Evolutionary conservation across 164 flowering plant genomes (phyloP).

Genomic region (Macadamia integrifolia): DNA sequence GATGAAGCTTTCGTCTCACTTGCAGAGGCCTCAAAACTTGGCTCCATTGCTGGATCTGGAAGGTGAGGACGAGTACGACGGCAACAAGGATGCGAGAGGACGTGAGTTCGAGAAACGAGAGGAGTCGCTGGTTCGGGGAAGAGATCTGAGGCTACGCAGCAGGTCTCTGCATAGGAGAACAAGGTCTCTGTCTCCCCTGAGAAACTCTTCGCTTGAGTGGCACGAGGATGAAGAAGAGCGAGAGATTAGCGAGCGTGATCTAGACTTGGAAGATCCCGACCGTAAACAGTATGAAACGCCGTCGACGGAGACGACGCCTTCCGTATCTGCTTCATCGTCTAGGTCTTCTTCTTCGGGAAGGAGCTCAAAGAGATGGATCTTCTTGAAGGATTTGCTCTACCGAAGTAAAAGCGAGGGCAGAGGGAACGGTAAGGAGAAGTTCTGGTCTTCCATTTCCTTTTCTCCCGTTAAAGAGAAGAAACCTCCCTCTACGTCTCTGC

Average conservation of each 20-base stretch:
- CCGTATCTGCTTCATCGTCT: slow-evolving; percentile 37
- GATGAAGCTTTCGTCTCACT: slow-evolving; percentile 58
- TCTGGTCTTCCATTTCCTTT: slow-evolving; percentile 29
- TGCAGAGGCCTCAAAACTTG: slow-evolving; percentile 48
- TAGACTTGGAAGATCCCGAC: slow-evolving; percentile 9
- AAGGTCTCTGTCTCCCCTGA: slow-evolving; percentile 59
- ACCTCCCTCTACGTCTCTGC: background rate
- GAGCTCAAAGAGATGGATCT: slow-evolving; percentile 36
- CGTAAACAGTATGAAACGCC: slow-evolving; percentile 14
- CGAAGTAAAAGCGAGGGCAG: slow-evolving; percentile 55
- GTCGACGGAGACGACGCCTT: slow-evolving; percentile 26
- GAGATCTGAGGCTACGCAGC: slow-evolving; percentile 40
- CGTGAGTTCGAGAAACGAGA: slow-evolving; percentile 11
- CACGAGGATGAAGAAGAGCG: slow-evolving; percentile 12
- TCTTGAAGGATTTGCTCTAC: slow-evolving; percentile 38
- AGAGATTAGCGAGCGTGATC: slow-evolving; percentile 5
- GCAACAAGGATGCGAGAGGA: slow-evolving; percentile 1
- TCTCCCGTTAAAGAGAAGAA: slow-evolving; percentile 21
- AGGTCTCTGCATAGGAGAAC: slow-evolving; percentile 47
- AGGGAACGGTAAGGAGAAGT: slow-evolving; percentile 28
- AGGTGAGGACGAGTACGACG: slow-evolving; percentile 29
- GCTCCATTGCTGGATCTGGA: slow-evolving; percentile 52
- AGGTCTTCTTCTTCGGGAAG: slow-evolving; percentile 35
- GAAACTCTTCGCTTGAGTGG: slow-evolving; percentile 28
- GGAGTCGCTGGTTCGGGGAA: slow-evolving; percentile 29